Evolutionary conservation across 257 asterid genomes (phyloP), one percentile per base, ranked within the genome.

Genomic region (Ilex aquifolium): DNA sequence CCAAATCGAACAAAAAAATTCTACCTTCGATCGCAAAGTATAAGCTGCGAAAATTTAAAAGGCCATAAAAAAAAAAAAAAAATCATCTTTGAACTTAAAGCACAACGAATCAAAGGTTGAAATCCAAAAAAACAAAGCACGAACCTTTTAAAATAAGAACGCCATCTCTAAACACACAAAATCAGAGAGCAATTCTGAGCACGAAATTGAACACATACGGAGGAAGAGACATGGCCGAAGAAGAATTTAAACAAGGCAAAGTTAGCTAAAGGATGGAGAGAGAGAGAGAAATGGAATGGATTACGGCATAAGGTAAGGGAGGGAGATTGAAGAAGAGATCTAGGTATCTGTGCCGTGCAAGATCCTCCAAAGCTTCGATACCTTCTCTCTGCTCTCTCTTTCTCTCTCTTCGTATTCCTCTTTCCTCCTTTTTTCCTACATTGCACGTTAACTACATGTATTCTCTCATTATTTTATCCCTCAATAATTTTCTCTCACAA

Each of bases 281-380:
- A 64, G 70, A 58, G 42, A 67, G 63, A 76, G 70, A 75, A 77
- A 70, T 63, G 79, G 96, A 83, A 90, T 88, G 77, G 79, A 84
- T 88, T 84, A 87, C 80, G 94, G 88, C 83, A 73, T 71, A 88
- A 85, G 93, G 86, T 83, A 84, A 85, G 91, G 90, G 67, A 68
- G 67, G 72, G 66, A 65, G 82, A 81, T 74, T 74, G 85, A 65
- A 80, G 88, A 74, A 90, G 95, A 84, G 94, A 91, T 91, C 95
- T 85, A 81, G 89, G 90, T 74, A 77, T 82, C 89, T 81, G 91
- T 88, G 95, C 87, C 96, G 94, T 82, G 98, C 89, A 91, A 83
- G 72, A 79, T 83, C 86, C 85, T 80, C 77, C 94, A 77, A 75
- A 72, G 64, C 82, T 70, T 44, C 70, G 72, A 67, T 65, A 64